These are phyloP conservation scores for Nakataea oryzae DNA, from an alignment of 2,329 filamentous ascomycete species.

Conservation along the genomic window DNA sequence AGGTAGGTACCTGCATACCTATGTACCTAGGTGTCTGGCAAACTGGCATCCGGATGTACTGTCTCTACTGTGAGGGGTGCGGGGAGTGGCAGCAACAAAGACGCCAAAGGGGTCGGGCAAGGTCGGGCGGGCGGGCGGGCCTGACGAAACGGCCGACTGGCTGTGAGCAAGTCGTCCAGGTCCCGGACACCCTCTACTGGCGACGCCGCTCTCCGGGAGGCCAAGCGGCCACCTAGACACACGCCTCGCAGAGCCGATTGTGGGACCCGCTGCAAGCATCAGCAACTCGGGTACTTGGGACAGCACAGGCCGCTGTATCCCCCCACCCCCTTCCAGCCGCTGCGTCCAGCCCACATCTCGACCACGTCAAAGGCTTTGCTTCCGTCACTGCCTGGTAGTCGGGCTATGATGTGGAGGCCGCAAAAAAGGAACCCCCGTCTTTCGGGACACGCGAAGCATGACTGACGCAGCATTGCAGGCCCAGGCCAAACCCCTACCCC, in stretches of 20 bases:
- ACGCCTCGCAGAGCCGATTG: slow-evolving; percentile 8
- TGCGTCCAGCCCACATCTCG: not conserved
- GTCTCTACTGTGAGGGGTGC: not conserved
- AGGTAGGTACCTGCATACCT: too few species aligned
- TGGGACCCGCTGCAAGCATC: not conserved
- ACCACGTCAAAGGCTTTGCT: not conserved
- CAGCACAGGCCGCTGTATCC: not conserved
- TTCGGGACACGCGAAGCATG: slow-evolving; percentile 15
- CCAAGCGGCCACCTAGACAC: not conserved
- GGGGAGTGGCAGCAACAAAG: not conserved
- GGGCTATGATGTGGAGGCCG: not conserved
- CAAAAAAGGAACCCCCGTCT: slow-evolving; percentile 10
- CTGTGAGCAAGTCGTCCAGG: not conserved
- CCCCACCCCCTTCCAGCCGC: not conserved
- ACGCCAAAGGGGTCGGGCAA: not conserved
- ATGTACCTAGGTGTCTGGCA: not conserved
- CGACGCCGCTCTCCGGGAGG: slow-evolving; percentile 7
- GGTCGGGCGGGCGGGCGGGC: too few species aligned
- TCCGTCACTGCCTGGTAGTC: slow-evolving; percentile 1
- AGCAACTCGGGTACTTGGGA: not conserved
- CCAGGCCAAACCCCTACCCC: slow-evolving; percentile 13
- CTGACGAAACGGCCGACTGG: not conserved
- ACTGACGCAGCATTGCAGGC: slow-evolving; percentile 41
- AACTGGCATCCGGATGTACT: not conserved
- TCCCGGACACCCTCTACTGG: not conserved